Base-by-base conservation (phyloP, 495 filamentous ascomycete species). In the Hypoxylon trugodes region DNA sequence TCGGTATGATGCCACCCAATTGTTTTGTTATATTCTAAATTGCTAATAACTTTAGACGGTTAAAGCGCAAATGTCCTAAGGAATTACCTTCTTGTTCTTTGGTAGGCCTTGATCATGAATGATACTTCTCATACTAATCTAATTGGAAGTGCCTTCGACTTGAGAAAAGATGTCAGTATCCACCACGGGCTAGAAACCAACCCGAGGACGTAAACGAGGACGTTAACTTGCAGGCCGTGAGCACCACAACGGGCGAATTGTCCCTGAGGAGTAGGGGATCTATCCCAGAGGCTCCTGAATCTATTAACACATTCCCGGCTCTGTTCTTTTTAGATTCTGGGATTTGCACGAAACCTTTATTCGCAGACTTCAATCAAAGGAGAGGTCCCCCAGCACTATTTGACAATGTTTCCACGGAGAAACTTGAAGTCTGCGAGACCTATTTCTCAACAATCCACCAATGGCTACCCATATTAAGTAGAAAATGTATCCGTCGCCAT, bases 401-500 rank as follows among this genome's bases (percentile, higher is more conserved):
- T 6, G 24, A 15, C 16, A 51, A 6, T 5, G 15, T 59, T 33
- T 25, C 43, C 5, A 5, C 42, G 5, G 38, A 53, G 15, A 19
- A 45, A 33, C 13, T 36, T 37, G 15, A 3, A 22, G 13, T 71
- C n/a, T 55, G 65, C 9, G 48, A 61, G 1, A 59, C 61, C 2
- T 77, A 76, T 41, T 74, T 73, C 45, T 55, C 65, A 1, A 76
- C 73, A 4, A 28, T 73, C 40, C 73, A 76, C 60, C 63, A 43
- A 6, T 82, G 79, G 81, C 70, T 83, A 68, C 79, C 79, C 1
- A 75, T 82, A 25, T 56, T 83, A 28, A 81, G 79, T 5, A 75
- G 74, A 57, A 81, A 79, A 51, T 68, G 73, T 6, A 67, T 77
- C 35, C 63, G 51, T 15, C 38, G 46, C 2, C 54, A 69, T 26